Evolutionary conservation across 768 basidiomycete species (phyloP).

Genomic region (Leccinum uliginosum): DNA sequence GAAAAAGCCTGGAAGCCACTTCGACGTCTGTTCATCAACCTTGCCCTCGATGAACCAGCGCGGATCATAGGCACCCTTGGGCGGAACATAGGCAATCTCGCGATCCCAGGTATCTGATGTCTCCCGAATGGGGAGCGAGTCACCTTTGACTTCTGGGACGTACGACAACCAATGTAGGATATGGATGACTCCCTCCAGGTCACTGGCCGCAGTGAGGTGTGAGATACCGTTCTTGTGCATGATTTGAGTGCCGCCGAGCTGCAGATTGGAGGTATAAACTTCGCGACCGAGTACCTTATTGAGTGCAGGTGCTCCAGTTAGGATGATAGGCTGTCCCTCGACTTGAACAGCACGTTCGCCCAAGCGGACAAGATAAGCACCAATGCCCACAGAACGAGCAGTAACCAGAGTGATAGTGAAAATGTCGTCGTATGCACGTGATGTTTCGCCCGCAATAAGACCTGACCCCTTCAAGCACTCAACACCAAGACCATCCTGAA

Average conservation of each 20-base stretch:
- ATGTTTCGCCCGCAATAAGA: constrained; percentile 97
- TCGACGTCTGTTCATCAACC: constrained; percentile 69
- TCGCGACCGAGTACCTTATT: constrained; percentile 99
- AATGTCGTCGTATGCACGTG: constrained; percentile 97
- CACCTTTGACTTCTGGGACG: constrained; percentile 79
- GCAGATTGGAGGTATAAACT: constrained; percentile 97
- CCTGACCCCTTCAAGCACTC: constrained; percentile 95
- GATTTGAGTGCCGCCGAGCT: constrained; percentile 99
- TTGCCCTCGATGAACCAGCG: constrained; percentile 98
- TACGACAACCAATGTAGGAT: constrained; percentile 96
- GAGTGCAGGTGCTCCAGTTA: constrained; percentile 93
- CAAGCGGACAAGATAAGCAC: constrained; percentile 96
- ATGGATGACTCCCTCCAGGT: constrained; percentile 90
- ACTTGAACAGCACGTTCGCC: constrained; percentile 98
- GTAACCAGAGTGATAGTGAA: constrained; percentile 99
- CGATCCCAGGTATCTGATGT: constrained; percentile 86
- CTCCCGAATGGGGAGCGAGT: constrained; percentile 73
- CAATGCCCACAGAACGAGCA: constrained; percentile 97
- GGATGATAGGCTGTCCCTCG: constrained; percentile 98
- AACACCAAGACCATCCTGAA: constrained; percentile 97
- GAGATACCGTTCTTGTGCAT: constrained; percentile 99
- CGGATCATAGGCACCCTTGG: constrained; percentile 94
- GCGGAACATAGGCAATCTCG: constrained; percentile 82
- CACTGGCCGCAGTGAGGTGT: constrained; percentile 91
- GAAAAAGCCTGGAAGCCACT: constrained; percentile 90